Conservation (phyloP, 2,329 filamentous ascomycete species). For the Aspergillus clavatus region DNA sequence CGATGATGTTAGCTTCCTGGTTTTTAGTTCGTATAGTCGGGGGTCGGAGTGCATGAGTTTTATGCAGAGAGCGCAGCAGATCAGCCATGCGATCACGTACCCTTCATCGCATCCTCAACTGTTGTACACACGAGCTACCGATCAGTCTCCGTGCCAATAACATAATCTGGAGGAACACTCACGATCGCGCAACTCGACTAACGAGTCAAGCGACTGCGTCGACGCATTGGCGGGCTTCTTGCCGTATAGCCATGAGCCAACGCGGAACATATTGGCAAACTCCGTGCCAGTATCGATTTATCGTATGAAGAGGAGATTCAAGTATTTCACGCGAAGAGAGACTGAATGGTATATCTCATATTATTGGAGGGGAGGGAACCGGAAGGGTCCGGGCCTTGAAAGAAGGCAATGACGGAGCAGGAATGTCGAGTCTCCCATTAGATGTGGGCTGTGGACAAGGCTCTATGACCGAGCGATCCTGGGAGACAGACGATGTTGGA, state of each 20-base stretch:
- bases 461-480: no score
- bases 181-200: constrained; percentile 53
- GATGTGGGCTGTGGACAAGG: constrained; percentile 10
- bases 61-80: neutral
- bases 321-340: neutral
- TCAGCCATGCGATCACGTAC: constrained; percentile 24
- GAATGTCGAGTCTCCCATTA: constrained; percentile 25
- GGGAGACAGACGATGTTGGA: neutral
- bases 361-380: constrained; percentile 9
- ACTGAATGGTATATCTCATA: constrained; percentile 3
- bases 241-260: constrained; percentile 44
- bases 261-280: constrained; percentile 33
- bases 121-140: constrained; percentile 3
- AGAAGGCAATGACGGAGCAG: constrained; percentile 18
- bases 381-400: constrained; percentile 16
- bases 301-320: constrained; percentile 3
- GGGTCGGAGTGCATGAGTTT: neutral
- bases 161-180: constrained; percentile 15
- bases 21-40: neutral
- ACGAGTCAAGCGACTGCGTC: constrained; percentile 53
- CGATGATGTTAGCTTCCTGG: constrained; percentile 8
- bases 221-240: constrained; percentile 41
- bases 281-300: neutral
- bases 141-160: constrained; percentile 20
- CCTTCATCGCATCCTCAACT: constrained; percentile 43